Base-by-base conservation (phyloP, 179 eudicot species). In the Amaranthus tricolor region DNA sequence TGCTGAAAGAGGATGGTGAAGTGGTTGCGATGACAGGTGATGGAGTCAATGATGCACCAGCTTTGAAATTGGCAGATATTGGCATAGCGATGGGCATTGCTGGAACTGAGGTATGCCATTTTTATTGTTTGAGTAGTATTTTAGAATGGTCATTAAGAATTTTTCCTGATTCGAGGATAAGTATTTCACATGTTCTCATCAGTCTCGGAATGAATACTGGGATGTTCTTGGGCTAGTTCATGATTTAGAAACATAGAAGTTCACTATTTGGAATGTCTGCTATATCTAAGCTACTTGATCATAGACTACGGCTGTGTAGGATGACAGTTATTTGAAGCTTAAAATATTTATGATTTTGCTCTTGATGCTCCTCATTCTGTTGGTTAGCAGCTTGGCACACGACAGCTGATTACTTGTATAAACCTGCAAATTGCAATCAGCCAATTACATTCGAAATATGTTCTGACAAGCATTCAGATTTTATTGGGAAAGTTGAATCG, bases 21-120 rank as follows among this genome's bases (percentile, higher is more conserved):
- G 97, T 94, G 69, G 97, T 94, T 81, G 98, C 98, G 55, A 94
- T 94, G 98, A 92, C 98, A 54, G 98, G 98, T 49, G 98, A 94
- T 79, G 98, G 98, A 55, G 98, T 94, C 14, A 94, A 94, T 84
- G 98, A 94, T 79, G 98, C 98, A 54, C 98, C 98, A 73, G 98
- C 98, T 21, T 79, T 94, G 74, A 94, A 94, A 81, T 78, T 92
- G 74, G 98, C 97, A 74, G 98, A 94, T 81, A 94, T 94, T 74
- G 98, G 98, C 48, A 89, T 94, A 80, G 98, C 98, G 48, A 94
- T 94, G 98, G 98, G 97, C 61, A 94, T 94, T 82, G 83, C 97
- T 80, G 98, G 97, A 68, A 94, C 98, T 7, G 98, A 94, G 97
- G 98, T 94, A 83, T 49, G 53, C 66, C 19, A 9, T 47, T 62